phyloP scores from a whole-genome alignment of 345 rosid species.

The Heritiera fomes region DNA sequence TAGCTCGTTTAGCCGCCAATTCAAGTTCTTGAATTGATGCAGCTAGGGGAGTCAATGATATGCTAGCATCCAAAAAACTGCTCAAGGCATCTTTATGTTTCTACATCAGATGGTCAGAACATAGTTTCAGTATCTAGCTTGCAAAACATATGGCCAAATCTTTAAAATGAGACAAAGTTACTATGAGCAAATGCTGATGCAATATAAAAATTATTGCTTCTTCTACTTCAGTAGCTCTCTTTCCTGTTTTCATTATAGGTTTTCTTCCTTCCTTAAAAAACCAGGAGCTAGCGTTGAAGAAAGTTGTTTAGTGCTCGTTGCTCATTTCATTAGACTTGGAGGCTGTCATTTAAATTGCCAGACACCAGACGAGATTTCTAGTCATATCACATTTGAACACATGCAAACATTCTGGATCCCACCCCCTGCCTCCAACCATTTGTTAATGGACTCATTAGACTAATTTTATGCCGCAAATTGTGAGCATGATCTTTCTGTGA shows the following conservation, averaged over 20 bases:
- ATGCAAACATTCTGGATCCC: neutral
- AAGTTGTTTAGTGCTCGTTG: neutral
- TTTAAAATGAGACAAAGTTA: neutral
- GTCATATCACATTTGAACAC: neutral
- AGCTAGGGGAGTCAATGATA: constrained; percentile 55
- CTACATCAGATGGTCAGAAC: constrained; percentile 36
- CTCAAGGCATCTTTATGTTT: constrained; percentile 48
- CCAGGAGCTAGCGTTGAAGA: neutral
- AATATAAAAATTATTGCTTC: neutral
- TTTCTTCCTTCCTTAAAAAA: neutral
- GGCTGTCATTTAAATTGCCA: neutral
- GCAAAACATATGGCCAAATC: neutral
- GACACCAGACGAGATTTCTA: neutral
- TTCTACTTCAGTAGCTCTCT: neutral
- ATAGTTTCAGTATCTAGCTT: constrained; percentile 1
- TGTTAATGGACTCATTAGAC: neutral
- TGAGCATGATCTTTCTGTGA: neutral
- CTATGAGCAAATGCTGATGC: neutral
- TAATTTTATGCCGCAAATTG: no score
- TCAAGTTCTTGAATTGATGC: constrained; percentile 59
- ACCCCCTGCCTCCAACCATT: neutral
- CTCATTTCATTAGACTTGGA: neutral
- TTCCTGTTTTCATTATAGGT: neutral
- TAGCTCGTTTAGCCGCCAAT: constrained; percentile 55
- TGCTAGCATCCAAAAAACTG: constrained; percentile 44